A percentile compares a stretch with the other conserved stretches of the same genome.
Conservation (phyloP, 108 stramenopile species). For the Skeletonema marinoi region DNA sequence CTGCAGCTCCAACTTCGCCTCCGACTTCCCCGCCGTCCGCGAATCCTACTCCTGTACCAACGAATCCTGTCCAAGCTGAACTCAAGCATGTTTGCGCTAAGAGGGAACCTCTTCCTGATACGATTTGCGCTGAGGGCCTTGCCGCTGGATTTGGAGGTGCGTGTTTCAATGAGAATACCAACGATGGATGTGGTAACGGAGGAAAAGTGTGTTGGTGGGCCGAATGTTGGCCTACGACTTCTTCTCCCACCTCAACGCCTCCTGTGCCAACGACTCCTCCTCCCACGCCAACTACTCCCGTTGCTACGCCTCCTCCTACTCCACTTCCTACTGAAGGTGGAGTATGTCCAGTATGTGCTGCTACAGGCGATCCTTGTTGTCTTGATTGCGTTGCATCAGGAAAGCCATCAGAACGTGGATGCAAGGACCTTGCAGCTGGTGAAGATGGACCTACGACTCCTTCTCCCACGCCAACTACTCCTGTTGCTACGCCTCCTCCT, state of each 20-base stretch:
- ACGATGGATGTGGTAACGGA: background rate
- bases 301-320: background rate
- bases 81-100: background rate
- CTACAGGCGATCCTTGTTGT: too few relatives aligned
- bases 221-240: conserved; percentile 2
- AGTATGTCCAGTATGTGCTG: background rate
- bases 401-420: too few relatives aligned
- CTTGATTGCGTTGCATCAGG: too few relatives aligned
- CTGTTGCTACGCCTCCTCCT: background rate
- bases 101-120: background rate
- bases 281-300: background rate
- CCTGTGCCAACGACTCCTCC: conserved; percentile 5
- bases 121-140: background rate
- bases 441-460: too few relatives aligned
- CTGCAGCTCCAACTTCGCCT: too few relatives aligned
- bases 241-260: conserved; percentile 15
- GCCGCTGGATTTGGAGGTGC: background rate
- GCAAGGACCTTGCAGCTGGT: too few relatives aligned
- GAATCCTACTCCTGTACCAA: background rate
- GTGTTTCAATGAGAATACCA: background rate
- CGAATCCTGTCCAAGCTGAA: background rate
- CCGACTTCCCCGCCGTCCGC: background rate
- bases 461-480: background rate
- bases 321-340: background rate
- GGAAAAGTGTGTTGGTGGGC: background rate